phyloP scores from a whole-genome alignment of 768 basidiomycete species.

The Pleurotus djamor region DNA sequence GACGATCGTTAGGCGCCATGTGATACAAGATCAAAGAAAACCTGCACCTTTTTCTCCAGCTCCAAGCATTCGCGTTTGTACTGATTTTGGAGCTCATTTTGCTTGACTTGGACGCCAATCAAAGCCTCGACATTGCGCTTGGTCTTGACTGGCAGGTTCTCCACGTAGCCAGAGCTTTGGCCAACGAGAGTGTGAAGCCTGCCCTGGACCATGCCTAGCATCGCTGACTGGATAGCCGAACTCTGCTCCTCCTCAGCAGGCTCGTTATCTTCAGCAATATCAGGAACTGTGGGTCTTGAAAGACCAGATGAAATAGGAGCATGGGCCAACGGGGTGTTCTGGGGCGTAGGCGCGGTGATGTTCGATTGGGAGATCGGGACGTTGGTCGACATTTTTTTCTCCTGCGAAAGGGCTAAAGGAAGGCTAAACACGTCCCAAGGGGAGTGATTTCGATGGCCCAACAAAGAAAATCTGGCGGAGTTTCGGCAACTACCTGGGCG shows the following conservation, averaged over 20 bases:
- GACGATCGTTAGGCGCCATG: constrained; percentile 7
- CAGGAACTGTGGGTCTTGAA: constrained; percentile 86
- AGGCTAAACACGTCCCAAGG: background rate
- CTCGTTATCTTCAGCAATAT: constrained; percentile 82
- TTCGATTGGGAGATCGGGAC: constrained; percentile 59
- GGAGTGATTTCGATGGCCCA: background rate
- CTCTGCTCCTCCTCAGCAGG: constrained; percentile 57
- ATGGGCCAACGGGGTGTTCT: constrained; percentile 86
- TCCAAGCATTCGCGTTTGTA: constrained; percentile 95
- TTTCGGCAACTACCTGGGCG: constrained; percentile 6
- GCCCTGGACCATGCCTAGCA: constrained; percentile 86
- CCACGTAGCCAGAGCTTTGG: constrained; percentile 93
- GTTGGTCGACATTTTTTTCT: constrained; percentile 58
- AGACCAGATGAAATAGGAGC: constrained; percentile 78
- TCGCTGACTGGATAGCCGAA: constrained; percentile 51
- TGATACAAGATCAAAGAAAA: constrained; percentile 3
- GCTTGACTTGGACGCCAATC: constrained; percentile 92
- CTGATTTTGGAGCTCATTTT: constrained; percentile 87
- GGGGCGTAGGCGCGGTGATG: constrained; percentile 88
- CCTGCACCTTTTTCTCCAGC: constrained; percentile 86
- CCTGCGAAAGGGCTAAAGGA: background rate
- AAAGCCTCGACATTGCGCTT: constrained; percentile 87
- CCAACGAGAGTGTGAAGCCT: constrained; percentile 85
- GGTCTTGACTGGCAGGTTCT: constrained; percentile 77
- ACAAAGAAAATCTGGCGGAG: constrained; percentile 9